Evolutionary conservation across 345 rosid species (phyloP), one percentile per base, ranked within the genome.

Genomic region (Eutrema heterophyllum): DNA sequence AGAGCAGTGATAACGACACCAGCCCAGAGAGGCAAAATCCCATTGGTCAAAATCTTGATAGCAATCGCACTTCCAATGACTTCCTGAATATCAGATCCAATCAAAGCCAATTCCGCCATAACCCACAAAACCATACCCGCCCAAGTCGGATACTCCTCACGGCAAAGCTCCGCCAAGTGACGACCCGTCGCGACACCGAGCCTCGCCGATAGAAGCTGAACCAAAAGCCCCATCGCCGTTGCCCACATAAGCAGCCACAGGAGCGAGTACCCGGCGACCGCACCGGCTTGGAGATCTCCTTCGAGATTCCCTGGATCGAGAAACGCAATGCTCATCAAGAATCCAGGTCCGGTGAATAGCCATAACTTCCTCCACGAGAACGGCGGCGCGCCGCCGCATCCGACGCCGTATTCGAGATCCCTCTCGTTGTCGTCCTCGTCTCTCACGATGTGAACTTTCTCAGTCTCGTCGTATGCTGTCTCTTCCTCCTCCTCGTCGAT

Each of bases 1-100:
- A 73, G 79, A 78, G 97, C 96, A n/a, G 96, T 94, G 18, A 94
- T 89, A 32, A 85, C 52, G 70, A 94, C 97, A 53, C 98, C 98
- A 71, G 88, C 80, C 97, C 96, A 94, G 45, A 94, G 81, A 73
- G 98, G 96, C 70, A 94, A 57, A 68, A 77, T 57, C 40, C 96
- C 92, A 69, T 94, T 91, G 80, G 87, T 88, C 80, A 91, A 70
- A 76, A 94, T 89, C 85, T 86, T 79, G 58, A 89, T 76, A 41
- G 98, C 98, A 77, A 94, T 91, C 13, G 95, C 98, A 79, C 97
- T 94, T 6, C 97, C 97, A 52, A 89, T 94, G 48, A 94, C 98
- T 76, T 94, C 96, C 53, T 94, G 97, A 36, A 94, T 91, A 78
- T 94, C 98, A 35, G 98, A 84, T 4, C 97, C 98, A 60, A 94